Evolutionary conservation across 495 filamentous ascomycete genomes (phyloP).

Genomic region (Aspergillus sclerotiicarbonarius): DNA sequence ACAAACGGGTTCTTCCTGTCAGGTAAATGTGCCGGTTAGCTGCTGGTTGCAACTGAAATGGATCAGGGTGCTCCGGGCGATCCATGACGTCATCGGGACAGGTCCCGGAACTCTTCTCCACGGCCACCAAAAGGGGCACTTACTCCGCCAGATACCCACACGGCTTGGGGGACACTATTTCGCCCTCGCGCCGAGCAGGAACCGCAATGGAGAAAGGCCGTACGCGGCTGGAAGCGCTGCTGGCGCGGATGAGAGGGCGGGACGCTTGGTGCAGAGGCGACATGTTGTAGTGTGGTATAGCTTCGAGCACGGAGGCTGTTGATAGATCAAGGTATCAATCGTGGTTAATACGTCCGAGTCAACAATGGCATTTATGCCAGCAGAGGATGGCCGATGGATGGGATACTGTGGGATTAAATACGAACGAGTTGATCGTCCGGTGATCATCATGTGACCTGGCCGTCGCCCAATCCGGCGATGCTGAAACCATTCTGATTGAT

Average conservation of each 20-base stretch:
- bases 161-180: constrained; percentile 56
- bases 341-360: not conserved
- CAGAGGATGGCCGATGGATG: constrained; percentile 14
- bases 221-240: constrained; percentile 32
- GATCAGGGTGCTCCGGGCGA: too few species aligned
- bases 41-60: not conserved
- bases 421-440: not conserved
- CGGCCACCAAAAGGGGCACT: constrained; percentile 1
- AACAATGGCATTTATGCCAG: not conserved
- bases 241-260: constrained; percentile 44
- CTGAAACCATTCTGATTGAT: constrained; percentile 7
- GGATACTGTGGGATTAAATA: constrained; percentile 1
- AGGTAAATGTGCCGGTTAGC: not conserved
- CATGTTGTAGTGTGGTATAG: constrained; percentile 1
- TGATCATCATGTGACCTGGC: constrained; percentile 8
- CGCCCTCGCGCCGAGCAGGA: constrained; percentile 58
- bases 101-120: not conserved
- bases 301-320: too few species aligned
- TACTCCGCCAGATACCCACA: constrained; percentile 44
- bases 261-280: constrained; percentile 17
- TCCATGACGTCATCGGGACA: constrained; percentile 24
- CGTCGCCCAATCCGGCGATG: constrained; percentile 8
- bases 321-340: not conserved
- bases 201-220: constrained; percentile 58
- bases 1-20: not conserved